Evolutionary conservation across 148 eudicot species (phyloP), one percentile per base, ranked within the genome.

Genomic region (Rhododendron vialii): DNA sequence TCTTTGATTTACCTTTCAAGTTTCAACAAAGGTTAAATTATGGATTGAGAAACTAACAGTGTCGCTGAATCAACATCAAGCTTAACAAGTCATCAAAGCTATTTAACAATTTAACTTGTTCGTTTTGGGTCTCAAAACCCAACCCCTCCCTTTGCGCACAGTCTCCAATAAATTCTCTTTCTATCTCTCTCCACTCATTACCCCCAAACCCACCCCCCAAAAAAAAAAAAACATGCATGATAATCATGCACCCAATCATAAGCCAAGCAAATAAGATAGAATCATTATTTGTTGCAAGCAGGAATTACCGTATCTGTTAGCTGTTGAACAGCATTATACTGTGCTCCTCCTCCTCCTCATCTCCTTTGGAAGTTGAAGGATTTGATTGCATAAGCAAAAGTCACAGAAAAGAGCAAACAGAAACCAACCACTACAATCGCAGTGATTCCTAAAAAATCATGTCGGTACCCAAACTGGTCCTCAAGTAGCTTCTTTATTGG

Each of bases 311-410:
- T 84, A 45, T 86, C 8, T 28, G 83, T 38, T 28, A 36, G 36
- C 36, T 69, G 41, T 81, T 65, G 73, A 69, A 51, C 30, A 53
- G 36, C 50, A 47, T 15, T 33, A 79, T 43, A 28, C 6, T 12
- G 33, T 12, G 26, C 38, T 75, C 47, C 67, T 41, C 48, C 48
- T 47, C 14, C 47, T 20, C 28, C 84, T 95, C 91, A 98, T 86
- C 99, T 95, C 91, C 92, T 98, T 89, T 91, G 98, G 90, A 98
- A 98, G 89, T 93, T 94, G 90, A 98, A 89, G 67, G 98, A 83
- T 88, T 98, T 98, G 24, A 95, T 95, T 33, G 98, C 96, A 26
- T 92, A 98, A 2, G 98, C 98, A 82, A 98, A 98, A 86, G 91
- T 94, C 83, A 98, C 85, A 11, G 96, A 96, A 57, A 98, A 98